These are phyloP conservation scores for Agroathelia rolfsii DNA, from an alignment of 1,284 basidiomycete species.

Conservation along the genomic window DNA sequence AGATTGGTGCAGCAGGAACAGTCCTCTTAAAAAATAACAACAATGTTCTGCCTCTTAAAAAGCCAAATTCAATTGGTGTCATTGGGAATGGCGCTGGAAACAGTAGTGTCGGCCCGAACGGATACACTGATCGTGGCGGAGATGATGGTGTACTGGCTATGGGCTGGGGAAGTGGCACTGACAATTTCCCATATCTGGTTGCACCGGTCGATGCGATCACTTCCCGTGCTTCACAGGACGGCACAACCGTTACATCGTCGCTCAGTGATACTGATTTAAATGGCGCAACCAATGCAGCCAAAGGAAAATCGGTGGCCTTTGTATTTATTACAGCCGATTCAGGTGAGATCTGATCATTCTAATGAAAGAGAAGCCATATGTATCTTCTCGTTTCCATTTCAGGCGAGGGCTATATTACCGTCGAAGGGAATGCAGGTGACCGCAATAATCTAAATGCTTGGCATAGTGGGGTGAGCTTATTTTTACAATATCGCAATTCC, in stretches of 20 bases:
- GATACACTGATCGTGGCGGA: constrained; percentile 35
- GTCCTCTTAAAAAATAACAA: constrained; percentile 67
- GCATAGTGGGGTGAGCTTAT: constrained; percentile 42
- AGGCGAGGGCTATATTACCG: constrained; percentile 46
- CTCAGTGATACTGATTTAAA: constrained; percentile 46
- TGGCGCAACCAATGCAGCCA: constrained; percentile 30
- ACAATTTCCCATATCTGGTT: constrained; percentile 40
- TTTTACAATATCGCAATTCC: constrained; percentile 7
- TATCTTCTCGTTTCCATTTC: constrained; percentile 30
- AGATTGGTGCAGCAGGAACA: constrained; percentile 60
- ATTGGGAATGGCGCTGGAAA: constrained; percentile 56
- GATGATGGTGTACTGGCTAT: constrained; percentile 53
- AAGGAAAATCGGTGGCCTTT: constrained; percentile 39
- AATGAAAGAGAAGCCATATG: constrained; percentile 18
- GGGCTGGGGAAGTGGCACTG: constrained; percentile 49
- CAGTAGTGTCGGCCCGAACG: constrained; percentile 48
- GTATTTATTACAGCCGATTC: constrained; percentile 48
- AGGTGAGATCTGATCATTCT: constrained; percentile 29
- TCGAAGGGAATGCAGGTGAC: constrained; percentile 58
- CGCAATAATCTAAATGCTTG: constrained; percentile 62
- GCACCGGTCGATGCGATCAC: constrained; percentile 35
- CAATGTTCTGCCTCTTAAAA: constrained; percentile 46
- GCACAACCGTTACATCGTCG: constrained; percentile 32
- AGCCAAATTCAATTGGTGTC: constrained; percentile 42
- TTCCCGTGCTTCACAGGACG: constrained; percentile 26